These are phyloP conservation scores for Blumeria hordei DNA, from an alignment of 2,329 filamentous ascomycete genomes.

Conservation along the genomic window DNA sequence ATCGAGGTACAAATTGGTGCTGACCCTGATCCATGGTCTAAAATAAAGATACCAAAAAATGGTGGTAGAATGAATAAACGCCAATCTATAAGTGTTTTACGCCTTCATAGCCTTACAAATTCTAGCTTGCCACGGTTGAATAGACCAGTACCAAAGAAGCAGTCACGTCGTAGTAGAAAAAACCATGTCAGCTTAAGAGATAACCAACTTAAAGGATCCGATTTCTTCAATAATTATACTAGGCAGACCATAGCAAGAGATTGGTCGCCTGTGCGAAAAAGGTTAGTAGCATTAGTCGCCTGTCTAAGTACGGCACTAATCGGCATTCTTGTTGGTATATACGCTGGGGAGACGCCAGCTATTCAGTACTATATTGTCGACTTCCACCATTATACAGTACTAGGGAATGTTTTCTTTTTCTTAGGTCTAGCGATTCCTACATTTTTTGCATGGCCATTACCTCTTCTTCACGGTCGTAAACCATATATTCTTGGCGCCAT, in stretches of 20 bases:
- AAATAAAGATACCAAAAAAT: no score
- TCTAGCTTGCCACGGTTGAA: conserved; percentile 6
- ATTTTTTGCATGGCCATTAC: conserved; percentile 48
- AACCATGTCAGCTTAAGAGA: conserved; percentile 30
- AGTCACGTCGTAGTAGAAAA: conserved; percentile 21
- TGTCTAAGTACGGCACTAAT: conserved; percentile 51
- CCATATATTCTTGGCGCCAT: conserved; percentile 50
- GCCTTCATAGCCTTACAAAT: conserved; percentile 2
- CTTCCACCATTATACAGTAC: conserved; percentile 37
- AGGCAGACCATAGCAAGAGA: conserved; percentile 46
- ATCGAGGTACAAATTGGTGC: conserved; percentile 11
- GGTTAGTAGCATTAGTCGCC: conserved; percentile 41
- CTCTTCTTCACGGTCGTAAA: conserved; percentile 52
- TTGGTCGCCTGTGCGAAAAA: conserved; percentile 42
- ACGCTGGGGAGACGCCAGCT: conserved; percentile 53
- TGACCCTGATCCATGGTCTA: conserved; percentile 3
- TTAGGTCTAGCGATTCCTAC: conserved; percentile 45
- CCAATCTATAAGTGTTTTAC: no score
- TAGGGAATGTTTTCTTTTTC: conserved; percentile 53
- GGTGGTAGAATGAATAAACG: no score
- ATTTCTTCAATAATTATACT: conserved; percentile 27
- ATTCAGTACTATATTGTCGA: conserved; percentile 59
- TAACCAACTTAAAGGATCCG: conserved; percentile 22
- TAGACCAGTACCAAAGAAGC: conserved; percentile 5
- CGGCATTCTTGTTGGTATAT: conserved; percentile 48